Percentiles rank a stretch among this genome's conserved stretches.
Conservation (phyloP, 257 asterid species). For the Fraxinus quadrangulata region DNA sequence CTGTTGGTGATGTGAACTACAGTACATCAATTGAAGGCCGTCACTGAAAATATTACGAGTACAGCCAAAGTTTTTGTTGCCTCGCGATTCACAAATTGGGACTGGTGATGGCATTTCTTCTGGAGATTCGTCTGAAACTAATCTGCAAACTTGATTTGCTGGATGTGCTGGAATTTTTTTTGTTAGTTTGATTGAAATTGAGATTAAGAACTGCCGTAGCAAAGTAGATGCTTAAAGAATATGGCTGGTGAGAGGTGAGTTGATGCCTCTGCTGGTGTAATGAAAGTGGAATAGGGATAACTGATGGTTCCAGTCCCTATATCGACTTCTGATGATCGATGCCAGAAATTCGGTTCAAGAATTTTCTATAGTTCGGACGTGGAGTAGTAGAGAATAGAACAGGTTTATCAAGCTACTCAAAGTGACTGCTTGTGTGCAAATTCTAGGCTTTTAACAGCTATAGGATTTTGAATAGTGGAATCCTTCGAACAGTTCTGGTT, state of each 20-base stretch:
- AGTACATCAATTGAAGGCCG: conserved; percentile 61
- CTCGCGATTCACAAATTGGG: conserved; percentile 43
- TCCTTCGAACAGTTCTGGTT: conserved; percentile 26
- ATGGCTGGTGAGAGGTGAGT: background rate
- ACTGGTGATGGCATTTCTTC: conserved; percentile 42
- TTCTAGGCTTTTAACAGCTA: conserved; percentile 31
- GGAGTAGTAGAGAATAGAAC: conserved; percentile 40
- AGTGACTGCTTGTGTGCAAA: conserved; percentile 33
- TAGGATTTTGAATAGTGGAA: conserved; percentile 25
- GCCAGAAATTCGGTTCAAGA: conserved; percentile 30
- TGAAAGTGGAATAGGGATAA: conserved; percentile 25
- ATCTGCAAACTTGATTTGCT: conserved; percentile 51
- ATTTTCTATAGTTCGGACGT: background rate
- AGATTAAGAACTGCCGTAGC: too few relatives aligned
- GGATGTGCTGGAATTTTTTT: conserved; percentile 11
- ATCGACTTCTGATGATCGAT: conserved; percentile 21
- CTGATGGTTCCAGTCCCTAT: conserved; percentile 17
- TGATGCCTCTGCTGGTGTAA: conserved; percentile 7
- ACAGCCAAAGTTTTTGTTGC: conserved; percentile 43
- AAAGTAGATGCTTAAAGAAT: background rate
- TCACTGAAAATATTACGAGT: conserved; percentile 50
- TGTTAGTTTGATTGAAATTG: background rate
- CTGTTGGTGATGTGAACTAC: conserved; percentile 24
- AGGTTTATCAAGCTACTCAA: conserved; percentile 38
- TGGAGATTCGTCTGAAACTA: conserved; percentile 40